Evolutionary conservation across 2,329 filamentous ascomycete genomes (phyloP), one percentile per base, ranked within the genome.

Genomic region (Colletotrichum spinosum): DNA sequence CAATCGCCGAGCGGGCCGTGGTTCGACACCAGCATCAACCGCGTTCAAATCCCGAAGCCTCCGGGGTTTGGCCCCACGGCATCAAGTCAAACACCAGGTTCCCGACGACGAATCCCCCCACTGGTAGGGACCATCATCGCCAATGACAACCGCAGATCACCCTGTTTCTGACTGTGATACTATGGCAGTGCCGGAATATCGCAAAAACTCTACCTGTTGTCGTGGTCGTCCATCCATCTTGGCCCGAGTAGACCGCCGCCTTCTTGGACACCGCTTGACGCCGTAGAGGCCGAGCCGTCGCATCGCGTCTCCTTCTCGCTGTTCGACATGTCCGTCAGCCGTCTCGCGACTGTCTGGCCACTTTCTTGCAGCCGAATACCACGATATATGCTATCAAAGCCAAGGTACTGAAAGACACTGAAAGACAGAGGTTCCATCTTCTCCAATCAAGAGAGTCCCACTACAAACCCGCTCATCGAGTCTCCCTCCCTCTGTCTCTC

Each of bases 11-110:
- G 33, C 15, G 48, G 48, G 25, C 34, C 11, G 48, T 41, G 48
- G n/a, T 2, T 39, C 46, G 3, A n/a, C 10, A 39, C 38, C 38
- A 48, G 37, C 9, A 10, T 51, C 25, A 5, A 34, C 25, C 37
- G 33, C 15, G 42, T 65, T 65, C 63, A 63, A 66, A 66, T 49
- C 63, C 63, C 63, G 63, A 57, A 13, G 25, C 25, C 25, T 25
- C 46, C 63, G 63, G 63, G 58, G 53, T 57, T 63, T 66, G 63
- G 58, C 37, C 25, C 48, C 48, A 44, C 53, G 58, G 34, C 33
- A 46, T 57, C 49, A 37, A 37, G 33, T 35, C 58, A 66, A 33
- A 56, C 63, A 25, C 62, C 62, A 58, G 49, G 25, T 25, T 25
- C 25, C 4, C 45, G 37, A 37, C 48, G 13, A 12, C 42, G 37